Conservation (phyloP, 768 basidiomycete genomes). For the Suillus cothurnatus region DNA sequence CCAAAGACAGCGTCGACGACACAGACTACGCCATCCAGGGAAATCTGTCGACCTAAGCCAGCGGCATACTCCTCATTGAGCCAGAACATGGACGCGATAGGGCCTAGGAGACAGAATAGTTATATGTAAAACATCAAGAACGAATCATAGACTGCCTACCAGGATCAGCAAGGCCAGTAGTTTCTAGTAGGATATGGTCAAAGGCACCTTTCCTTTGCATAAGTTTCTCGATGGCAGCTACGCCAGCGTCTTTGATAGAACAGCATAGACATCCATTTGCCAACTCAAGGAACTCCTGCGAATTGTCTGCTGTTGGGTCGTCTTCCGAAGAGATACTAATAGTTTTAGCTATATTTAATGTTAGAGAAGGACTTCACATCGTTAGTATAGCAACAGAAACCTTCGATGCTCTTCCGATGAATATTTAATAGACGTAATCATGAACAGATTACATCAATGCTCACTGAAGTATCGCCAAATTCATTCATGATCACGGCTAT, state of each 20-base stretch:
- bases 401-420: constrained; percentile 80
- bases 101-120: constrained; percentile 47
- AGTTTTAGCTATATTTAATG: constrained; percentile 62
- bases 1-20: constrained; percentile 92
- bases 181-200: constrained; percentile 94
- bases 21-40: constrained; percentile 87
- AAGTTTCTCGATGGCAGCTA: constrained; percentile 91
- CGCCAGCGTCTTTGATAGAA: constrained; percentile 92
- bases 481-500: constrained; percentile 99
- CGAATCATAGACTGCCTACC: constrained; percentile 44
- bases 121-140: not conserved
- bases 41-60: constrained; percentile 69
- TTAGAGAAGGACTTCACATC: constrained; percentile 6
- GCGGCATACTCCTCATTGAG: constrained; percentile 78
- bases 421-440: constrained; percentile 14
- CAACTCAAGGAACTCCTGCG: constrained; percentile 88
- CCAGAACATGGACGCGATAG: constrained; percentile 88
- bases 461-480: constrained; percentile 92
- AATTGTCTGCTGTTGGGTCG: constrained; percentile 61
- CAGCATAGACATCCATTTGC: constrained; percentile 99
- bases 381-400: constrained; percentile 41
- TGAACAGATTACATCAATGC: constrained; percentile 26
- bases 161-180: constrained; percentile 95
- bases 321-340: constrained; percentile 78
- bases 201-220: constrained; percentile 86